Evolutionary conservation across 2,329 filamentous ascomycete species (phyloP).

Genomic region (Tolypocladium album): DNA sequence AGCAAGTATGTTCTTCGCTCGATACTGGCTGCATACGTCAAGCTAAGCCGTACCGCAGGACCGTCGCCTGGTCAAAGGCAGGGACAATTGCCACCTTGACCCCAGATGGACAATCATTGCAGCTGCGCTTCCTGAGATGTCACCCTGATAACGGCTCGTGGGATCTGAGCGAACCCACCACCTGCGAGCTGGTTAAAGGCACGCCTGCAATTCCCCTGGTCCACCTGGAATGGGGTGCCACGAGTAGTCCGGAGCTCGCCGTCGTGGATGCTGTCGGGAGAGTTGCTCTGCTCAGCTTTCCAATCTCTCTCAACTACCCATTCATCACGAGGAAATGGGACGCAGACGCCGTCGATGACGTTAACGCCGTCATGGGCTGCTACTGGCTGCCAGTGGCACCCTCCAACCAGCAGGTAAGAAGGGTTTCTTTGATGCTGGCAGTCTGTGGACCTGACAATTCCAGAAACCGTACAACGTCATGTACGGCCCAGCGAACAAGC

Average conservation of each 20-base stretch:
- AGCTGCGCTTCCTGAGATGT: conserved; percentile 63
- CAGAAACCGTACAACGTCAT: conserved; percentile 34
- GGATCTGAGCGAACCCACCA: conserved; percentile 63
- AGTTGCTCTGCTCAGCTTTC: conserved; percentile 62
- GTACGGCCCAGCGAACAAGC: conserved; percentile 54
- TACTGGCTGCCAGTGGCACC: conserved; percentile 68
- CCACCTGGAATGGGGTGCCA: conserved; percentile 72
- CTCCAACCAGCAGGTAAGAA: conserved; percentile 24
- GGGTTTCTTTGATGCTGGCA: neutral
- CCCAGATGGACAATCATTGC: conserved; percentile 57
- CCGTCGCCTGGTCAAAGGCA: conserved; percentile 77
- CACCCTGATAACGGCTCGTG: conserved; percentile 60
- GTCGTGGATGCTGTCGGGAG: conserved; percentile 72
- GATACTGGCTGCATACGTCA: neutral
- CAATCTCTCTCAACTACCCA: conserved; percentile 63
- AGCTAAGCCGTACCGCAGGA: conserved; percentile 34
- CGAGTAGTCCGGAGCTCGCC: conserved; percentile 67
- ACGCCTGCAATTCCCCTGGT: conserved; percentile 58
- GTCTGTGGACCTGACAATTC: neutral
- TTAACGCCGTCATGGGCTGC: conserved; percentile 68
- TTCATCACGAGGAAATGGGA: conserved; percentile 50
- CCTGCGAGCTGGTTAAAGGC: conserved; percentile 48
- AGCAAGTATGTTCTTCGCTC: conserved; percentile 54
- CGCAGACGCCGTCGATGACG: conserved; percentile 61
- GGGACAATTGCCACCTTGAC: conserved; percentile 79